Evolutionary conservation across 305 asterid species (phyloP).

Genomic region (Petunia hybrid): DNA sequence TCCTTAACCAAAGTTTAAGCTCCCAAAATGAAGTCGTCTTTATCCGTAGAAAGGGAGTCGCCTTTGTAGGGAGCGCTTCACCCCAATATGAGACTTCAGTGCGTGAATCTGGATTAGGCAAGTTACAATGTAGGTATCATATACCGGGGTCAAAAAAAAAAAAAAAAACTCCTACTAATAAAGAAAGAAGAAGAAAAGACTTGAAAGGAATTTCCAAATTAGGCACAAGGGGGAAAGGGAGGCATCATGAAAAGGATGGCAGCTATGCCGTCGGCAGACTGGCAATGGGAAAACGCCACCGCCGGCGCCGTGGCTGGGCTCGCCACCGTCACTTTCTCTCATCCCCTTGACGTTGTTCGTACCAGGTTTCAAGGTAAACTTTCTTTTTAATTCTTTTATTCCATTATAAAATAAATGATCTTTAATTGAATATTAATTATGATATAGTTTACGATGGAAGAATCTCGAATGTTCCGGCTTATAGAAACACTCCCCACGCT

Average conservation of each 20-base stretch:
- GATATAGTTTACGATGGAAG: conserved; percentile 82
- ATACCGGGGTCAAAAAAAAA: too few relatives aligned
- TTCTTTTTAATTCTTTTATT: not conserved
- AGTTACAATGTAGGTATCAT: too few relatives aligned
- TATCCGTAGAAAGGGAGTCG: too few relatives aligned
- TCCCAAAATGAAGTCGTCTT: too few relatives aligned
- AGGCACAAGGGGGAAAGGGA: not conserved
- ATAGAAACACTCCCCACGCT: conserved; percentile 88
- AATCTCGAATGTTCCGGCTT: conserved; percentile 60
- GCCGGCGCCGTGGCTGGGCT: conserved; percentile 94
- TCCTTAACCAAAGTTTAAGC: too few relatives aligned
- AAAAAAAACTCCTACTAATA: too few relatives aligned
- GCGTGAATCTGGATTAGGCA: too few relatives aligned
- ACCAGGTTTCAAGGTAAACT: conserved; percentile 87
- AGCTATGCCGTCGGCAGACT: conserved; percentile 60
- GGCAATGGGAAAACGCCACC: conserved; percentile 98
- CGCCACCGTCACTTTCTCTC: conserved; percentile 81
- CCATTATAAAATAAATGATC: not conserved
- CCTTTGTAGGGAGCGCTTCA: too few relatives aligned
- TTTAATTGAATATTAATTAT: not conserved
- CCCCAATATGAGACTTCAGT: too few relatives aligned
- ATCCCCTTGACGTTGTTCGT: conserved; percentile 96
- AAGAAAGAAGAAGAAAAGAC: too few relatives aligned
- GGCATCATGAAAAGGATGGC: conserved; percentile 36
- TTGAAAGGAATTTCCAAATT: too few relatives aligned